These are phyloP conservation scores for Rhizopus delemar DNA, from an alignment of 371 early-diverging fungal species.

Conservation along the genomic window DNA sequence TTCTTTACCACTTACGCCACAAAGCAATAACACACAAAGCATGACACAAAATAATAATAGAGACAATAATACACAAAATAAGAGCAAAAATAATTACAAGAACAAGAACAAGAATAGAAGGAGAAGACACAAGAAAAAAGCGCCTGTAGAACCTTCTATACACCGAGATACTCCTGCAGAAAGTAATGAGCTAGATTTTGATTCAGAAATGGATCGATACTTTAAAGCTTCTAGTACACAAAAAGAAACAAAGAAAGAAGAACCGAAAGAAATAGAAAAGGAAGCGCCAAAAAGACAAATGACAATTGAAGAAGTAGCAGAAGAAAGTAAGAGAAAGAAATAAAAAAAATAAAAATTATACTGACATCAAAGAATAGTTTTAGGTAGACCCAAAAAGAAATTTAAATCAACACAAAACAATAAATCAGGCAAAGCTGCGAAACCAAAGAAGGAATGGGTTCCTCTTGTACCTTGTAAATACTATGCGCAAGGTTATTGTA, in stretches of 20 bases:
- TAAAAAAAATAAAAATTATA: conserved; percentile 1
- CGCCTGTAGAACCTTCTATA: not conserved
- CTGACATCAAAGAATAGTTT: not conserved
- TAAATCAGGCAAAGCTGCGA: not conserved
- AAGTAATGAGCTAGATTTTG: not conserved
- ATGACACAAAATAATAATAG: not conserved
- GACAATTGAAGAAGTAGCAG: not conserved
- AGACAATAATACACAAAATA: not conserved
- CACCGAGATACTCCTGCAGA: not conserved
- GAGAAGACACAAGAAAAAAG: not conserved
- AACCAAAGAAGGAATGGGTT: conserved; percentile 4
- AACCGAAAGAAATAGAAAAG: not conserved
- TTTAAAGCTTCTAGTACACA: not conserved
- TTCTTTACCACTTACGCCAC: not conserved
- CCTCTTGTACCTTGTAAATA: conserved; percentile 7
- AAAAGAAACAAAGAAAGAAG: not conserved
- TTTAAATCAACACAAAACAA: not conserved
- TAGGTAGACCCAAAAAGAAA: not conserved
- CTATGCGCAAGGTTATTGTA: conserved; percentile 3
- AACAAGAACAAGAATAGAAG: not conserved
- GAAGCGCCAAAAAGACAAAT: not conserved
- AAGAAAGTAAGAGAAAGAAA: not conserved
- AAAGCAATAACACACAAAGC: not conserved
- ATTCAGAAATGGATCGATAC: not conserved
- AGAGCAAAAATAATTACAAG: not conserved